These are phyloP conservation scores for Colletotrichum cordylinicola DNA, from an alignment of 2,329 filamentous ascomycete genomes.

Conservation along the genomic window DNA sequence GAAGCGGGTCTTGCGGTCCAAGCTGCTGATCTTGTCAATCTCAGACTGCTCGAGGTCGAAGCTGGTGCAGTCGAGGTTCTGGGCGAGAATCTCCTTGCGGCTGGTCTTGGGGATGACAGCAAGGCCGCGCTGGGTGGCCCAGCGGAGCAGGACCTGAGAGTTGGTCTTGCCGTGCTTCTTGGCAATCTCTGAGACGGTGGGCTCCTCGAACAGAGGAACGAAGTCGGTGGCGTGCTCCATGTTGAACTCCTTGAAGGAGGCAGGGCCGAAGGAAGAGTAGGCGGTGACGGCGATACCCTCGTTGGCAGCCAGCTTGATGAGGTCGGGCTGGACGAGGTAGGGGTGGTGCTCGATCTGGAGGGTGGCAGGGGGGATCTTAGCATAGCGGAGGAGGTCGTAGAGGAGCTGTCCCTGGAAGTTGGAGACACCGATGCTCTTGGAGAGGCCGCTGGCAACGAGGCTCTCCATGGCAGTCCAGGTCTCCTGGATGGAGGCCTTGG, in stretches of 20 bases:
- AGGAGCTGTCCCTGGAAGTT: conserved; percentile 83
- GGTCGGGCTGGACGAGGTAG: conserved; percentile 78
- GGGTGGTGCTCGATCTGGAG: conserved; percentile 93
- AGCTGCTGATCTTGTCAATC: conserved; percentile 67
- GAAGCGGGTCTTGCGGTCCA: conserved; percentile 74
- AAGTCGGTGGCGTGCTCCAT: conserved; percentile 71
- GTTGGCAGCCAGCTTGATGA: conserved; percentile 72
- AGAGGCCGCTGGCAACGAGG: conserved; percentile 72
- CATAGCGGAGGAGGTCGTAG: conserved; percentile 81
- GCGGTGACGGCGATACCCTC: conserved; percentile 79
- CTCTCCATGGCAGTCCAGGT: conserved; percentile 84
- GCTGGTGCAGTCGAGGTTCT: conserved; percentile 71
- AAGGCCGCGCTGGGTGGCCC: conserved; percentile 83
- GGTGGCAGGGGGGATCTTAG: conserved; percentile 74
- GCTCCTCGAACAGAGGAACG: conserved; percentile 74
- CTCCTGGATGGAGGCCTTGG: conserved; percentile 77
- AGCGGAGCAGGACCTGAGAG: conserved; percentile 83
- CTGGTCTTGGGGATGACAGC: conserved; percentile 84
- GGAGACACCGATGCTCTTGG: conserved; percentile 78
- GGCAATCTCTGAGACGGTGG: conserved; percentile 68
- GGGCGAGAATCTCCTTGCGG: conserved; percentile 55
- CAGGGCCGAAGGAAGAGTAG: conserved; percentile 84
- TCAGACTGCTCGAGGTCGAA: conserved; percentile 73
- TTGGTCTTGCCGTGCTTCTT: conserved; percentile 74
- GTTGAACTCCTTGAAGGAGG: conserved; percentile 79